Evolutionary conservation across 441 rosid species (phyloP).

Genomic region (Gossypium gossypioides): DNA sequence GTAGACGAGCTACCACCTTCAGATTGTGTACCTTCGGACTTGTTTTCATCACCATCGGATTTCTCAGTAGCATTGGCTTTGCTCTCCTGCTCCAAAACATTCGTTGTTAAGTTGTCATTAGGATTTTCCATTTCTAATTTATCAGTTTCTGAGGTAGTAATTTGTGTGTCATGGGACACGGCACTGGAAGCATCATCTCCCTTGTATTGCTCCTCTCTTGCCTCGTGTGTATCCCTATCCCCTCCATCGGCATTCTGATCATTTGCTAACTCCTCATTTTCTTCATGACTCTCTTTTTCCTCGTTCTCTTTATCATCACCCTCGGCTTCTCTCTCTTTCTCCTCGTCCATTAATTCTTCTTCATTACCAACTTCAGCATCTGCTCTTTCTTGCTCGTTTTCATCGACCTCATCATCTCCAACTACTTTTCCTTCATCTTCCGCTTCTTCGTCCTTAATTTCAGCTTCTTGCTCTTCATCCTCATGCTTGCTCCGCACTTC

Average conservation of each 20-base stretch:
- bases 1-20: constrained; percentile 13
- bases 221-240: constrained; percentile 41
- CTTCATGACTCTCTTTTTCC: constrained; percentile 20
- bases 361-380: constrained; percentile 36
- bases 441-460: constrained; percentile 24
- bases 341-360: constrained; percentile 49
- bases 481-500: constrained; percentile 23
- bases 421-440: constrained; percentile 31
- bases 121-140: constrained; percentile 30
- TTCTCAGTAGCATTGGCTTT: constrained; percentile 18
- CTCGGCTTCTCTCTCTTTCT: constrained; percentile 34
- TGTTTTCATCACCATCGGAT: constrained; percentile 17
- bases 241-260: constrained; percentile 35
- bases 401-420: constrained; percentile 46
- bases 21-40: constrained; percentile 19
- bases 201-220: constrained; percentile 73
- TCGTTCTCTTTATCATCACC: constrained; percentile 20
- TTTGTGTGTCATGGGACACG: constrained; percentile 59
- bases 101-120: constrained; percentile 22
- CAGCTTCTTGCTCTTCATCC: constrained; percentile 34
- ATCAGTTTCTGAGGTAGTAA: constrained; percentile 24
- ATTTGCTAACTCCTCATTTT: constrained; percentile 31
- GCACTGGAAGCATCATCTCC: constrained; percentile 97
- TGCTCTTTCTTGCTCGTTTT: constrained; percentile 36
- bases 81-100: constrained; percentile 21